Evolutionary conservation across 306 rosid species (phyloP).

Genomic region (Fragaria ananassa): DNA sequence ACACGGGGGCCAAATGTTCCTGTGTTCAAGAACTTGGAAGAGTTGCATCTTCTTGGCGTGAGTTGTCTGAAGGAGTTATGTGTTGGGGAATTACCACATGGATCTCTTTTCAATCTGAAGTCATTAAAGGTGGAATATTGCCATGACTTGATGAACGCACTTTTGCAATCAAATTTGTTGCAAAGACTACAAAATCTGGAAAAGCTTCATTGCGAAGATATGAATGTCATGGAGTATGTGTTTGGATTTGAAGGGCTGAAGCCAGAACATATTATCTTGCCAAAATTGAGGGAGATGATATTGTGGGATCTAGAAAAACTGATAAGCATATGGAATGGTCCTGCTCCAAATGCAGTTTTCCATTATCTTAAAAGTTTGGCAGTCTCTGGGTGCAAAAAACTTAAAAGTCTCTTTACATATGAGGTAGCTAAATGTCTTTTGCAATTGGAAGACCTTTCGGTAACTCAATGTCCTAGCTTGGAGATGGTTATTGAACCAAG

Average conservation of each 20-base stretch:
- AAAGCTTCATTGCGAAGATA: neutral
- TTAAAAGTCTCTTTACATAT: neutral
- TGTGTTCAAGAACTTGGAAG: slow-evolving; percentile 5
- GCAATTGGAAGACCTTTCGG: neutral
- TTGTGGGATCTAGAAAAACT: neutral
- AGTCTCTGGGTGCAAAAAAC: neutral
- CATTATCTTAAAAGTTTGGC: neutral
- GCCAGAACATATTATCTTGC: neutral
- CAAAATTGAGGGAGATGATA: neutral
- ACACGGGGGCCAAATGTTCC: neutral
- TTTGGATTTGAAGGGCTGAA: slow-evolving; percentile 7
- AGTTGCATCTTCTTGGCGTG: neutral
- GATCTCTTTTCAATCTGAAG: slow-evolving; percentile 9
- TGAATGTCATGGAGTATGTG: neutral
- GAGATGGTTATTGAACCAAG: neutral
- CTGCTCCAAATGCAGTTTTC: neutral
- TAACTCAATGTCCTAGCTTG: neutral
- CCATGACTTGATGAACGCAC: neutral
- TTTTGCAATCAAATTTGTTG: slow-evolving; percentile 8
- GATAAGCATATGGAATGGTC: neutral
- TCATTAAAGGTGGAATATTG: slow-evolving; percentile 13
- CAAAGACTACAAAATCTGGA: slow-evolving; percentile 7
- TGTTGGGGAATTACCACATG: neutral
- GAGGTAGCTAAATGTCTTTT: neutral
- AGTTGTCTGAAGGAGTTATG: neutral